Evolutionary conservation across 768 basidiomycete species (phyloP), one percentile per base, ranked within the genome.

Genomic region (Butyriboletus loyo): DNA sequence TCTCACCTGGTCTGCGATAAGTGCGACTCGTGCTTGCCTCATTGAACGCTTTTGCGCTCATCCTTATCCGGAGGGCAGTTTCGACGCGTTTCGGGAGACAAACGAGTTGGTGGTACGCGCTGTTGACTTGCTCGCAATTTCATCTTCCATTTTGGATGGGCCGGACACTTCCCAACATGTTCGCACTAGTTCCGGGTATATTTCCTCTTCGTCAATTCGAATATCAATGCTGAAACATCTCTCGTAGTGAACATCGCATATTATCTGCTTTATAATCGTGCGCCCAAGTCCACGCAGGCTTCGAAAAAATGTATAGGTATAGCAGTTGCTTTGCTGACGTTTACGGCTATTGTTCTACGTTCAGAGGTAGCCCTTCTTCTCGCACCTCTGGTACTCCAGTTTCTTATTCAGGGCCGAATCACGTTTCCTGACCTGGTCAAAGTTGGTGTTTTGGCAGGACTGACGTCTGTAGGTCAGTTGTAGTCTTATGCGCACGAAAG

Each of bases 131-230:
- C 57, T 83, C 86, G 0, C 93, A 96, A 64, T 98, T 97, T 64
- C 97, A 98, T 65, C 65, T 95, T 6, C 85, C 86, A 7, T 99
- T 92, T 67, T 98, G 92, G 86, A 90, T 93, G 77, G 85, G 93
- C 3, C 73, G 97, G 49, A 97, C 96, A 0, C 70, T 98, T 7
- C 96, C 97, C 1, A 99, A 98, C 67, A 96, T 93, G 85, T 85
- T 94, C 55, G 93, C 93, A 4, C 72, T 94, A 17, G 73, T 88
- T 2, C 82, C 86, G 40, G 89, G 93, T 95, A 56, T 14, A 22
- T 72, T 57, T n/a, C 41, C 14, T 17, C 32, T 19, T 19, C n/a
- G 1, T 40, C 25, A 7, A n/a, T 13, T 32, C 34, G 42, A 7
- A 32, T 32, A n/a, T 9, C 10, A 38, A 32, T 25, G 36, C 46